Conservation (phyloP, 495 filamentous ascomycete genomes). For the Aspergillus steynii region DNA sequence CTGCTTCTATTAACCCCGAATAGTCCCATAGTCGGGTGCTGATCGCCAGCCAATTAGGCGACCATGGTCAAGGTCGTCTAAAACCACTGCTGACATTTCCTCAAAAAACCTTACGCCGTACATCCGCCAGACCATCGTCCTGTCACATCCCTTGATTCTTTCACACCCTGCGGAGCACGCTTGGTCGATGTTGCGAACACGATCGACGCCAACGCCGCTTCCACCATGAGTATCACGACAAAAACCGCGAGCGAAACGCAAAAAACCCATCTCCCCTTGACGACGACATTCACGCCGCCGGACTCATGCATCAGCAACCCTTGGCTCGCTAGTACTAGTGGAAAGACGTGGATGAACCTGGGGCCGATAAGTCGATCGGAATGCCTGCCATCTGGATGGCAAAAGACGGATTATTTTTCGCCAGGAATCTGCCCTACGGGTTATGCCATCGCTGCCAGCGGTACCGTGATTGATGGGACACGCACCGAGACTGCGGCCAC, state of each 20-base stretch:
- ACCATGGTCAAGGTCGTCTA: not conserved
- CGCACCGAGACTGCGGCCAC: not conserved
- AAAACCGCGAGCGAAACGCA: not conserved
- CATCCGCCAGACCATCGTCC: not conserved
- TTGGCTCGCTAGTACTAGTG: not conserved
- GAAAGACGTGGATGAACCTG: conserved; percentile 1
- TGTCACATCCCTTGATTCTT: not conserved
- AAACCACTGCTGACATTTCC: not conserved
- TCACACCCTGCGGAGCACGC: not conserved
- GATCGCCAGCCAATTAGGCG: not conserved
- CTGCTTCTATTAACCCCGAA: not conserved
- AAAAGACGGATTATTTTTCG: not conserved
- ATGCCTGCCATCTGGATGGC: not conserved
- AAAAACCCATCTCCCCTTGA: not conserved
- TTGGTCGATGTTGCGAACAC: not conserved
- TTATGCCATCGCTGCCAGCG: not conserved
- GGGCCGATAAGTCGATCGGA: not conserved
- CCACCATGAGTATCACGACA: not conserved
- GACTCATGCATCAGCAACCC: not conserved
- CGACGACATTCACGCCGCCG: not conserved
- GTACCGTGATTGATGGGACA: not conserved
- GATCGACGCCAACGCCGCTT: not conserved
- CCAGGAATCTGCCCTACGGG: not conserved
- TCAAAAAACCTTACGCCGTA: no score
- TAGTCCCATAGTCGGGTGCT: not conserved